These are phyloP conservation scores for Angophora floribunda DNA, from an alignment of 345 rosid genomes.

Conservation along the genomic window DNA sequence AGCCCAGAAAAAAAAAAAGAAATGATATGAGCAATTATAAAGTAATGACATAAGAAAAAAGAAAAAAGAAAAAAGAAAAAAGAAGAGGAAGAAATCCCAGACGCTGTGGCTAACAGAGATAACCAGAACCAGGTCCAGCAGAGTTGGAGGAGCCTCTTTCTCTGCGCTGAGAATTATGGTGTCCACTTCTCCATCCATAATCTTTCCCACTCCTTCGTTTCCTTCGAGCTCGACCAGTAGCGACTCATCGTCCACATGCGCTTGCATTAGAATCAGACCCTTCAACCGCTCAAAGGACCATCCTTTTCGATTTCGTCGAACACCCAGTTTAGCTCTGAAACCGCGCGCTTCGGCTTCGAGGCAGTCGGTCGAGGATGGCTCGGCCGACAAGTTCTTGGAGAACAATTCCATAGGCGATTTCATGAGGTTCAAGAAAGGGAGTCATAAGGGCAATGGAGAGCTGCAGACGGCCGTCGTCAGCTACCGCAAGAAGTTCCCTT, in stretches of 20 bases:
- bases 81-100: not conserved
- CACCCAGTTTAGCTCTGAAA: slow-evolving; percentile 9
- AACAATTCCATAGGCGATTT: slow-evolving; percentile 71
- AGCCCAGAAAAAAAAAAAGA: not conserved
- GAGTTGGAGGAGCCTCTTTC: not conserved
- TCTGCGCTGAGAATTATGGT: slow-evolving; percentile 26
- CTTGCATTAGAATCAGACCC: slow-evolving; percentile 9
- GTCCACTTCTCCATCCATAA: slow-evolving; percentile 27
- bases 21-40: not conserved
- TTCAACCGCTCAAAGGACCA: slow-evolving; percentile 5
- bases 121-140: not conserved
- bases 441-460: slow-evolving; percentile 25
- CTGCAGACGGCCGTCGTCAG: slow-evolving; percentile 86
- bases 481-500: slow-evolving; percentile 72
- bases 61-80: not conserved
- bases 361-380: slow-evolving; percentile 31
- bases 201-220: slow-evolving; percentile 19
- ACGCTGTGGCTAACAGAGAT: not conserved
- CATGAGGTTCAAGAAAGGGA: slow-evolving; percentile 62
- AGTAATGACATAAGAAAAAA: not conserved
- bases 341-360: slow-evolving; percentile 11
- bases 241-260: slow-evolving; percentile 15
- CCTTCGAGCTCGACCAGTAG: slow-evolving; percentile 4
- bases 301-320: not conserved
- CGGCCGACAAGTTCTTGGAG: slow-evolving; percentile 36